These are phyloP conservation scores for Vachellia collinsii DNA, from an alignment of 306 rosid species.

Conservation along the genomic window DNA sequence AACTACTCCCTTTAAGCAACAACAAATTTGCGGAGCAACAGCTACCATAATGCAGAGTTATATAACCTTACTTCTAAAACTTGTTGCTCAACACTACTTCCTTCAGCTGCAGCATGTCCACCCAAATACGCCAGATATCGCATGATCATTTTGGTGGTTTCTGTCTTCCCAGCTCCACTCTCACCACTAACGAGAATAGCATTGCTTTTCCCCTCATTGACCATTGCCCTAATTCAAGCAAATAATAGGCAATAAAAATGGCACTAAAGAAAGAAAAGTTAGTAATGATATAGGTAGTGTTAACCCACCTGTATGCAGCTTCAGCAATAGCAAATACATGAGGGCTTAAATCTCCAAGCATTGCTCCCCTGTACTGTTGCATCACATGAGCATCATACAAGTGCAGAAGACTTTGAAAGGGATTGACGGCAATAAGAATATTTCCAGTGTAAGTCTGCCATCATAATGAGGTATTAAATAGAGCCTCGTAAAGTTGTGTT, in stretches of 20 bases:
- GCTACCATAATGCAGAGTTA: conserved; percentile 41
- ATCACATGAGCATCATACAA: conserved; percentile 65
- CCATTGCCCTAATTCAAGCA: conserved; percentile 72
- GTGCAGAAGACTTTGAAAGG: conserved; percentile 73
- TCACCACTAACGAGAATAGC: conserved; percentile 94
- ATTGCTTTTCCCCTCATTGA: conserved; percentile 76
- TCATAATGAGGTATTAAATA: conserved; percentile 49
- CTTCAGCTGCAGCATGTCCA: conserved; percentile 71
- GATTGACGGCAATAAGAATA: conserved; percentile 95
- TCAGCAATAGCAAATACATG: conserved; percentile 94
- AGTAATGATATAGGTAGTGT: conserved; percentile 40
- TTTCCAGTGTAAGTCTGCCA: conserved; percentile 93
- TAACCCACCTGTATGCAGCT: conserved; percentile 78
- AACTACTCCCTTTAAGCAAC: conserved; percentile 29
- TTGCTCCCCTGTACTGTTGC: conserved; percentile 73
- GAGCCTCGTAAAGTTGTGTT: conserved; percentile 42
- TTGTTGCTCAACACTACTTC: conserved; percentile 81
- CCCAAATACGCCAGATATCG: conserved; percentile 90
- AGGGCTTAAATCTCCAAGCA: conserved; percentile 68
- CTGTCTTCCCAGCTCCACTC: conserved; percentile 97
- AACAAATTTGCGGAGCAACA: conserved; percentile 32
- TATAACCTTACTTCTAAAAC: conserved; percentile 79
- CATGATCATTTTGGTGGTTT: conserved; percentile 97
- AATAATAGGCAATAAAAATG: conserved; percentile 37
- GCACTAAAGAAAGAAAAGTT: conserved; percentile 29